phyloP scores from a whole-genome alignment of 306 rosid species.

The Trichosanthes cucumerina region DNA sequence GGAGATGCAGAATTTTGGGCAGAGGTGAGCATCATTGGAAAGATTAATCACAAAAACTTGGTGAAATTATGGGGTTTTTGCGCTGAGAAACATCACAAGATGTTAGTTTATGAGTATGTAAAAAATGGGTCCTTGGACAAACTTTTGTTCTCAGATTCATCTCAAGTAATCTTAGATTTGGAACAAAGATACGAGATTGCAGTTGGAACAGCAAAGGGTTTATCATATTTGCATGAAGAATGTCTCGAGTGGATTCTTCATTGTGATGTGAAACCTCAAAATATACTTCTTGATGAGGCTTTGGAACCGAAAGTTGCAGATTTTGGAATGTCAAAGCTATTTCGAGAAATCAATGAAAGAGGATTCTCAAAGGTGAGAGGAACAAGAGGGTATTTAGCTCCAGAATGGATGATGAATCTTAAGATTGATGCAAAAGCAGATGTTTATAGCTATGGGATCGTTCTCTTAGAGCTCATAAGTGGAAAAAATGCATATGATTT shows the following conservation, averaged over 20 bases:
- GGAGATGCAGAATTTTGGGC: slow-evolving; percentile 41
- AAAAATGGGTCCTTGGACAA: slow-evolving; percentile 29
- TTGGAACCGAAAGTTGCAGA: slow-evolving; percentile 28
- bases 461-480: slow-evolving; percentile 24
- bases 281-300: slow-evolving; percentile 20
- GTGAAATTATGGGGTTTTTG: slow-evolving; percentile 37
- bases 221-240: slow-evolving; percentile 39
- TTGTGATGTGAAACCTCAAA: slow-evolving; percentile 38
- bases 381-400: slow-evolving; percentile 34
- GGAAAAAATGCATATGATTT: slow-evolving; percentile 24
- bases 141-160: slow-evolving; percentile 13
- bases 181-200: slow-evolving; percentile 29
- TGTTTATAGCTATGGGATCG: slow-evolving; percentile 40
- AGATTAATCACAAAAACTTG: slow-evolving; percentile 27
- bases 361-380: slow-evolving; percentile 29
- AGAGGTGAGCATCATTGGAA: slow-evolving; percentile 34
- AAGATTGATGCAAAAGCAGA: slow-evolving; percentile 31
- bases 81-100: slow-evolving; percentile 19
- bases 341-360: slow-evolving; percentile 12
- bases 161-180: neutral
- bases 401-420: slow-evolving; percentile 36
- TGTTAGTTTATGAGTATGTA: slow-evolving; percentile 29
- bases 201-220: slow-evolving; percentile 32
- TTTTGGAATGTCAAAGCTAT: slow-evolving; percentile 36
- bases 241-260: slow-evolving; percentile 36